phyloP scores from a whole-genome alignment of 805 yeast genomes.

The Zygotorulaspora florentina region DNA sequence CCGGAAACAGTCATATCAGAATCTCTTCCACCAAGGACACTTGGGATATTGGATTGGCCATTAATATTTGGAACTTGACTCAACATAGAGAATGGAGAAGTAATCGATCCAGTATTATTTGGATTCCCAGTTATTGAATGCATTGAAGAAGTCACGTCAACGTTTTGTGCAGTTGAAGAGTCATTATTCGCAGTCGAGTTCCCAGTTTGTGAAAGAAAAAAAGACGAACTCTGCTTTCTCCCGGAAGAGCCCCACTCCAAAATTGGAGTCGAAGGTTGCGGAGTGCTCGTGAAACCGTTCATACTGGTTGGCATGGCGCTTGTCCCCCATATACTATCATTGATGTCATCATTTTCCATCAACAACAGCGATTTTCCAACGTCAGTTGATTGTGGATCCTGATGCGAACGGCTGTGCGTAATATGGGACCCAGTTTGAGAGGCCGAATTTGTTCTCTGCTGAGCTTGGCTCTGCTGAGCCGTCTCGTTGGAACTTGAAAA shows the following conservation, averaged over 20 bases:
- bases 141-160: conserved; percentile 11
- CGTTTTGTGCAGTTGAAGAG: conserved; percentile 6
- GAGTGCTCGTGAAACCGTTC: conserved; percentile 26
- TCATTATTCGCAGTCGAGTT: conserved; percentile 6
- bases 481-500: conserved; percentile 35
- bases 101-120: conserved; percentile 21
- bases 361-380: conserved; percentile 40
- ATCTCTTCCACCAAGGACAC: conserved; percentile 8
- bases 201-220: conserved; percentile 18
- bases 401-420: conserved; percentile 13
- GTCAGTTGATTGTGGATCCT: conserved; percentile 29
- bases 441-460: conserved; percentile 10
- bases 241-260: conserved; percentile 30
- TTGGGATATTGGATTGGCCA: conserved; percentile 26
- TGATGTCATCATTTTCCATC: conserved; percentile 39
- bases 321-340: conserved; percentile 36
- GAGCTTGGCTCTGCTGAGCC: conserved; percentile 11
- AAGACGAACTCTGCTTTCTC: conserved; percentile 28
- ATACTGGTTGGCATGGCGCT: conserved; percentile 31
- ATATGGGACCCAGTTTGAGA: conserved; percentile 8
- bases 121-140: conserved; percentile 11
- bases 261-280: conserved; percentile 32
- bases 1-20: conserved; percentile 8
- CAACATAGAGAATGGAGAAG: conserved; percentile 35
- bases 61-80: conserved; percentile 13